These are phyloP conservation scores for Tuber aestivum DNA, from an alignment of 495 filamentous ascomycete species.

Conservation along the genomic window DNA sequence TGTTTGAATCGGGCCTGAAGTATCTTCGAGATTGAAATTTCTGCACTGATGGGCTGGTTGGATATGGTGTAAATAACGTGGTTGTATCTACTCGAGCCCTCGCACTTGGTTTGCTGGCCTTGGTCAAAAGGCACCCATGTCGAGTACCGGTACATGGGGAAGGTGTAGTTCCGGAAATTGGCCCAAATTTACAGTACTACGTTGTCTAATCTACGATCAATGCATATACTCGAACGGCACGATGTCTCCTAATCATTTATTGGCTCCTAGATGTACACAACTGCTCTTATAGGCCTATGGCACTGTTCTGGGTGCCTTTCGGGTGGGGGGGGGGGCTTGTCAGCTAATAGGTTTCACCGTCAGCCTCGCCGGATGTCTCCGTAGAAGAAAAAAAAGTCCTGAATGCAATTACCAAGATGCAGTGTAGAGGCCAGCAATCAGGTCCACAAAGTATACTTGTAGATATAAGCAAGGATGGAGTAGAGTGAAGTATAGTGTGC, in stretches of 20 bases:
- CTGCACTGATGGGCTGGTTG: not conserved
- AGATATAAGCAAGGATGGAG: not conserved
- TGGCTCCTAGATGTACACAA: not conserved
- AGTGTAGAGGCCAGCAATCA: not conserved
- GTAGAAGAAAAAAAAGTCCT: not conserved
- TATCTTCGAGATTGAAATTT: constrained; percentile 5
- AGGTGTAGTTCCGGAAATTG: not conserved
- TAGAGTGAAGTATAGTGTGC: not conserved
- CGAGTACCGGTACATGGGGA: not conserved
- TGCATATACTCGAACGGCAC: not conserved
- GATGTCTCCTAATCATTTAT: not conserved
- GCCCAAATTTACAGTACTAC: not conserved
- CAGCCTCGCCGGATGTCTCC: not conserved
- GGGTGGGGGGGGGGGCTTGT: not conserved
- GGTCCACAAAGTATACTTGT: not conserved
- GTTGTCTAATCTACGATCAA: not conserved
- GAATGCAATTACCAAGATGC: not conserved
- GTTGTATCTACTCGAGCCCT: not conserved
- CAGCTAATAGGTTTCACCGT: not conserved
- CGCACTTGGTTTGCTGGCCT: not conserved
- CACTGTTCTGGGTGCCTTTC: not conserved
- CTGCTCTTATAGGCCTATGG: not conserved
- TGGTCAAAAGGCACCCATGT: not conserved
- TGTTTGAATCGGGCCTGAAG: not conserved
- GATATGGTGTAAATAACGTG: not conserved